Evolutionary conservation across 2,329 filamentous ascomycete species (phyloP), one percentile per base, ranked within the genome.

Genomic region (Aspergillus cejpii): DNA sequence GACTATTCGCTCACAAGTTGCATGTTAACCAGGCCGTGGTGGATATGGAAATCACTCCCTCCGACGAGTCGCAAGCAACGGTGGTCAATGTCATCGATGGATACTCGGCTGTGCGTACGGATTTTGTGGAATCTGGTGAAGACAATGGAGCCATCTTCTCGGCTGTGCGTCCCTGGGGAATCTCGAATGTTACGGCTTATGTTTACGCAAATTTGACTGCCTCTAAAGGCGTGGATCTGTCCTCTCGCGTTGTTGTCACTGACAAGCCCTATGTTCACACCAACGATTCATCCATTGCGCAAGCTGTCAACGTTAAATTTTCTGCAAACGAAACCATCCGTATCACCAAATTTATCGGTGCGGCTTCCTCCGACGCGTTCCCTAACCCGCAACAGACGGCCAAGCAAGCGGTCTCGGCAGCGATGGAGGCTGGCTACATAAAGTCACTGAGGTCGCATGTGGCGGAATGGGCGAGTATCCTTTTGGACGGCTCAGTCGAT

Each of bases 1-100:
- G 76, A n/a, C 70, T 86, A 50, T 80, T 85, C 52, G 74, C 79
- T 8, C 76, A 84, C 64, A 83, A 83, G 60, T 64, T 83, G 39
- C 65, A 77, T 42, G 69, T 83, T 54, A 84, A 81, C 49, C 74
- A 79, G 46, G 81, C 76, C 1, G 74, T 77, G 15, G 75, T 86
- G 2, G 74, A 77, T 47, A 60, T 85, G 49, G 74, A 76, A 19
- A 73, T 87, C 14, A 77, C 74, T 1, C 65, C 83, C 1, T 73
- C 72, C 0, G 61, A 59, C 6, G 73, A 80, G 55, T 57, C 70
- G 2, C 73, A 79, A 43, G 77, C 75, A 2, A 79, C 75, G 0
- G 71, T 87, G 2, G 79, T 79, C 10, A 85, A 87, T 61, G 68
- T 86, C 0, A 59, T 87, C 3, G 81, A 87, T 52, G 84, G 84